Evolutionary conservation across 805 yeast species (phyloP), one percentile per base, ranked within the genome.

Genomic region (Suhomyces sp.): DNA sequence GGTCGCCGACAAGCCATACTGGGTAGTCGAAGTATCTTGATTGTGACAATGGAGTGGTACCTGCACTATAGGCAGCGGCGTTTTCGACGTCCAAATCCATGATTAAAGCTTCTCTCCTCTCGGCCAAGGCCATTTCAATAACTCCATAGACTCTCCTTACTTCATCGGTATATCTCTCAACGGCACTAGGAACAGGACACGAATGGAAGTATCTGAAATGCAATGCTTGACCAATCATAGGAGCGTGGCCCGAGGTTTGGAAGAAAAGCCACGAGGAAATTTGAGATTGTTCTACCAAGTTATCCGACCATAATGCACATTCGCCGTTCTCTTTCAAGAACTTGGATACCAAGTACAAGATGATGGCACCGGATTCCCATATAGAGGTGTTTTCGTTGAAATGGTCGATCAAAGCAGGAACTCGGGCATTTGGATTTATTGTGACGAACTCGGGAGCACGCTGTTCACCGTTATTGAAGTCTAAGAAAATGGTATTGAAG

Each of bases 151-250:
- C 95, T 44, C 98, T 70, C 51, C 96, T 72, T 16, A 90, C 96
- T 63, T 90, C 98, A 50, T 85, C 95, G 1, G 86, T 81, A 56
- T 88, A 90, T 53, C 96, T 70, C 49, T 87, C 95, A 14, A 90
- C 86, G 0, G 97, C 96, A 39, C 88, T 77, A 13, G 91, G 88
- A 2, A 90, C 88, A 35, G 81, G 81, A 42, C 82, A 82, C 5
- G 90, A 76, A 57, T 90, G 96, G 70, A 90, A 88, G 58, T 86
- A 88, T 53, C 90, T 74, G 67, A 90, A 91, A 65, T 91, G 97
- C 48, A 91, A 72, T 6, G 97, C 96, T 62, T 90, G 97, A 13
- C 97, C 97, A 50, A 90, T 85, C 95, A 90, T 90, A n/a, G 97
- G 96, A 0, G 97, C 95, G 57, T 88, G 97, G 5, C 98, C 97